Percentiles rank a stretch among this genome's conserved stretches.
Evolutionary conservation across 768 basidiomycete genomes (phyloP).

Genomic region (Pisolithus microcarpus): DNA sequence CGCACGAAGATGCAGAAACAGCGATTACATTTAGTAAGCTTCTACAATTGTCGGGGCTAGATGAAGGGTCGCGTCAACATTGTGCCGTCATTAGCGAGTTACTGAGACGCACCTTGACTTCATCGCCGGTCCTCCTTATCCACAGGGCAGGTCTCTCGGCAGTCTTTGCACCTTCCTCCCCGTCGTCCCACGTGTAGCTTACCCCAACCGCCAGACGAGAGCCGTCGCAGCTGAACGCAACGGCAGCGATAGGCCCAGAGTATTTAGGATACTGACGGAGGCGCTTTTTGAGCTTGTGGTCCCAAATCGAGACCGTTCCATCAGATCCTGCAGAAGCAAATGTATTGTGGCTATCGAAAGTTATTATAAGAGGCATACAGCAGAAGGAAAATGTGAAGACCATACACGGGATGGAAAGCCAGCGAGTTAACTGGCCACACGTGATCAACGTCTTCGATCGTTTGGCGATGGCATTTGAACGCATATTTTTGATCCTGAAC

Average conservation of each 20-base stretch:
- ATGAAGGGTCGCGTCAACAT: too few relatives aligned
- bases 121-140: conserved; percentile 63
- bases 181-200: conserved; percentile 89
- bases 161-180: conserved; percentile 62
- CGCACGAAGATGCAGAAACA: too few relatives aligned
- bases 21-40: too few relatives aligned
- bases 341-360: conserved; percentile 66
- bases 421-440: conserved; percentile 96
- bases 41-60: too few relatives aligned
- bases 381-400: conserved; percentile 5
- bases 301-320: conserved; percentile 92
- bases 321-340: conserved; percentile 96
- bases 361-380: not conserved
- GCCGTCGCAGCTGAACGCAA: conserved; percentile 82
- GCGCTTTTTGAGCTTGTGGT: conserved; percentile 93
- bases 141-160: conserved; percentile 55
- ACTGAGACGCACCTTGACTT: conserved; percentile 52
- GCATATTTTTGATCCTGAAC: conserved; percentile 76
- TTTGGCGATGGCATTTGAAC: conserved; percentile 93
- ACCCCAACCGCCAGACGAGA: conserved; percentile 75
- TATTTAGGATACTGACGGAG: conserved; percentile 86
- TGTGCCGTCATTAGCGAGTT: too few relatives aligned
- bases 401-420: conserved; percentile 85
- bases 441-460: conserved; percentile 85
- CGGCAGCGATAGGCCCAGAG: conserved; percentile 61